phyloP scores from a whole-genome alignment of 306 rosid genomes.

The Luffa acutangula region DNA sequence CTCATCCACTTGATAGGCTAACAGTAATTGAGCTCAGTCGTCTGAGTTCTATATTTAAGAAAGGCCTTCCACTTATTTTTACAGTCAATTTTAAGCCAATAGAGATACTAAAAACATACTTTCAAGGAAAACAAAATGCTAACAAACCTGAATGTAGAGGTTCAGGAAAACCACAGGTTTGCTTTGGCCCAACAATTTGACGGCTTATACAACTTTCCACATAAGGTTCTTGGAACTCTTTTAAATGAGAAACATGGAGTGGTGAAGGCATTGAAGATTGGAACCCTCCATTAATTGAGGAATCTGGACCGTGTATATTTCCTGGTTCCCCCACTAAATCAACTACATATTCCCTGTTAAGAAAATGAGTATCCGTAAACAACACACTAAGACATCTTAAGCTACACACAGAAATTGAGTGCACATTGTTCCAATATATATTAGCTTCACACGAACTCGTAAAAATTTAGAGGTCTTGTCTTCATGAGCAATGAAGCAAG shows the following conservation, averaged over 20 bases:
- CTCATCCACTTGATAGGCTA: background rate
- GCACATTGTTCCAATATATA: background rate
- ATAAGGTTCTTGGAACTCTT: conserved; percentile 53
- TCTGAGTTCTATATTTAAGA: background rate
- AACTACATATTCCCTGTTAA: conserved; percentile 85
- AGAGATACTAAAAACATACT: conserved; percentile 4
- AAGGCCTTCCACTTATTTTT: conserved; percentile 9
- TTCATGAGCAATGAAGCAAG: background rate
- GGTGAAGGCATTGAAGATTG: conserved; percentile 73
- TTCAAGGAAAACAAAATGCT: conserved; percentile 14
- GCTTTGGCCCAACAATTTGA: conserved; percentile 29
- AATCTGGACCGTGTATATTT: conserved; percentile 81
- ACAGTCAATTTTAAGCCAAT: background rate
- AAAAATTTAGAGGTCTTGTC: background rate
- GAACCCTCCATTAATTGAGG: conserved; percentile 83
- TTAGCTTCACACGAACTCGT: background rate
- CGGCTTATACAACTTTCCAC: conserved; percentile 27
- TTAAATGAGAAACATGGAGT: conserved; percentile 66
- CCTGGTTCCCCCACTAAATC: conserved; percentile 98
- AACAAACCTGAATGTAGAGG: conserved; percentile 38
- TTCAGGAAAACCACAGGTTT: conserved; percentile 28
- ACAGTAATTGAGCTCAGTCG: background rate
- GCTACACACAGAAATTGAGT: background rate
- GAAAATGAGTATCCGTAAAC: background rate
- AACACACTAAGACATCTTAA: background rate